These are phyloP conservation scores for Candida sp. DNA, from an alignment of 1,139 yeast genomes.

Conservation along the genomic window DNA sequence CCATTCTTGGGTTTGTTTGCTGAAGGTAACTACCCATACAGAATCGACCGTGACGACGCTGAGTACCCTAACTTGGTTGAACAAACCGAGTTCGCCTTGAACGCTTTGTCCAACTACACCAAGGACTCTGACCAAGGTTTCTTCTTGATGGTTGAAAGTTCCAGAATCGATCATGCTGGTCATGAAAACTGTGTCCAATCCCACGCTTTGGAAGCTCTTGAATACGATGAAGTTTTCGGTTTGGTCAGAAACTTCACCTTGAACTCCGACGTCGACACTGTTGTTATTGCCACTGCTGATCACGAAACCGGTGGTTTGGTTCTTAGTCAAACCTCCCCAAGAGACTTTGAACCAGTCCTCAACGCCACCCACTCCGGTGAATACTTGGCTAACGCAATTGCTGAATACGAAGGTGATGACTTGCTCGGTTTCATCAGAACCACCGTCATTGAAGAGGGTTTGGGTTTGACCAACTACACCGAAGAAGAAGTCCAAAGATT, in stretches of 20 bases:
- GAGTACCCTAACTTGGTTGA: constrained; percentile 78
- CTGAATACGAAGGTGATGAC: constrained; percentile 30
- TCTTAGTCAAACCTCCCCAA: constrained; percentile 62
- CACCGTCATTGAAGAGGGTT: constrained; percentile 55
- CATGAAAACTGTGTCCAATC: constrained; percentile 77
- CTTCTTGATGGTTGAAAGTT: constrained; percentile 83
- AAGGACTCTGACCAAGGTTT: constrained; percentile 77
- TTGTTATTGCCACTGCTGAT: constrained; percentile 79
- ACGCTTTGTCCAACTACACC: constrained; percentile 65
- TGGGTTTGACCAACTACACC: constrained; percentile 63
- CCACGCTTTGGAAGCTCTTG: constrained; percentile 42
- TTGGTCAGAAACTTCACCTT: constrained; percentile 73
- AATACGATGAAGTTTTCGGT: constrained; percentile 76
- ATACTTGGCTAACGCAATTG: constrained; percentile 46
- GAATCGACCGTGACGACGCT: constrained; percentile 64
- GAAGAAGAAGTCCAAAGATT: constrained; percentile 45
- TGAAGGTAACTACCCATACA: constrained; percentile 77
- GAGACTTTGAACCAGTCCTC: constrained; percentile 54
- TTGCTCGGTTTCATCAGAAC: constrained; percentile 44
- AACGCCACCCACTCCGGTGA: constrained; percentile 79
- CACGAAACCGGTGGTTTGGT: constrained; percentile 93
- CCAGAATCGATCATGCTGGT: constrained; percentile 92
- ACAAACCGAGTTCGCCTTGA: constrained; percentile 71
- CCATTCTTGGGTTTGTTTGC: constrained; percentile 80
- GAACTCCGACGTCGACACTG: constrained; percentile 67